Base-by-base conservation (phyloP, 2,329 filamentous ascomycete genomes). In the Ceratocystis eucalypticola region DNA sequence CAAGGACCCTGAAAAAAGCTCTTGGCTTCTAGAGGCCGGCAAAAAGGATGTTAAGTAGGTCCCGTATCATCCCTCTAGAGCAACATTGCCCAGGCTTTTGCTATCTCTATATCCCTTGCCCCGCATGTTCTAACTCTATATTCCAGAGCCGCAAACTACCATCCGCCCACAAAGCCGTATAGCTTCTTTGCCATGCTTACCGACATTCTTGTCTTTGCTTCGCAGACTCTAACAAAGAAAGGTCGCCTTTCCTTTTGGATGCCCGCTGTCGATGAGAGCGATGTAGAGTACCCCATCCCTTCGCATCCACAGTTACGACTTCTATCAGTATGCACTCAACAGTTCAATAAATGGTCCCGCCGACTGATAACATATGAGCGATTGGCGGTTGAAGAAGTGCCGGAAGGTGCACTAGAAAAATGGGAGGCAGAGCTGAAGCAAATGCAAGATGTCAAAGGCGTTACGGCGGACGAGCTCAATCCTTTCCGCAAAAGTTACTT, bases 181-280 rank as follows among this genome's bases (percentile, higher is more conserved):
- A 90, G 90, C 71, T 97, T 99, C 74, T 80, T 88, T 48, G 88
- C 89, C 5, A 91, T 99, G 84, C 81, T 96, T 22, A 86, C 91
- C 72, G 91, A 97, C 74, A 91, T 99, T 64, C 81, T 97, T 5
- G 82, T 86, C 22, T 97, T 99, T 72, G 86, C 91, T 4, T 82
- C 86, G 0, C 79, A 83, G 12, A 89, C 87, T 1, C 80, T 99
- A 0, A 89, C 96, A 6, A 86, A 90, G 64, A 77, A 84, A 69
- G 94, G 91, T 0, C 81, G 94, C 33, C 75, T 99, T 8, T 89
- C 88, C 6, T 95, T 99, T 79, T 99, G 94, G 94, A 96, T 97
- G 89, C 94, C 94, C 0, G 96, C 91, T 0, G 87, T 91, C 33
- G 86, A 89, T 68, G 83, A 91, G 70, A 83, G 91, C 71, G 82